These are phyloP conservation scores for Saccharomycopsis babjevae DNA, from an alignment of 805 yeast genomes.

Conservation along the genomic window DNA sequence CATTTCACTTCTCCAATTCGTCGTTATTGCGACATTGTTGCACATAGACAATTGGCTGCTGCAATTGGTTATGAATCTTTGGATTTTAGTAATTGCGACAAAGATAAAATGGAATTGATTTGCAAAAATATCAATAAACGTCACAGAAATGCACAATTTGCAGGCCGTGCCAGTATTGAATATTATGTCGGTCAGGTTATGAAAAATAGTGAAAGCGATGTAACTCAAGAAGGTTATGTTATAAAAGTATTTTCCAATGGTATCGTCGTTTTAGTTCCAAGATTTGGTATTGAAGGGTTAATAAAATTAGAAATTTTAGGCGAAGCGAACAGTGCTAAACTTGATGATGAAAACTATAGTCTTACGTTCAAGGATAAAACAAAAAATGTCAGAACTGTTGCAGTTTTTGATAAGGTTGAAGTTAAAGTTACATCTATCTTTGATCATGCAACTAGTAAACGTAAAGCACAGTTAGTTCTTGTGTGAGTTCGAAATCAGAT, in stretches of 20 bases:
- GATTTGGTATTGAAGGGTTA: constrained; percentile 91
- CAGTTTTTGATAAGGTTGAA: constrained; percentile 75
- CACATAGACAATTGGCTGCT: constrained; percentile 96
- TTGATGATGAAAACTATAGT: constrained; percentile 70
- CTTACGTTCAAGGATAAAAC: constrained; percentile 42
- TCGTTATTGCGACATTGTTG: constrained; percentile 95
- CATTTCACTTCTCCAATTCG: constrained; percentile 98
- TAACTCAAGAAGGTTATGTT: constrained; percentile 65
- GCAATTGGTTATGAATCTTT: constrained; percentile 89
- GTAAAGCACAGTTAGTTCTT: constrained; percentile 72
- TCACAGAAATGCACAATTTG: constrained; percentile 97
- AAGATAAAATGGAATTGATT: constrained; percentile 77
- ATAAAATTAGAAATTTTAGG: constrained; percentile 72
- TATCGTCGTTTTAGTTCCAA: constrained; percentile 87
- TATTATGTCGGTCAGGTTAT: constrained; percentile 97
- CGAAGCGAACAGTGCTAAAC: constrained; percentile 50
- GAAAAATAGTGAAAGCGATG: constrained; percentile 69
- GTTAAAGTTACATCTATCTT: constrained; percentile 75
- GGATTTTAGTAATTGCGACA: constrained; percentile 76
- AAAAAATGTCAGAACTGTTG: constrained; percentile 39
- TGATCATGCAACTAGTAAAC: constrained; percentile 84
- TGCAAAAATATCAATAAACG: constrained; percentile 85
- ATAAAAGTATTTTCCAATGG: constrained; percentile 92
- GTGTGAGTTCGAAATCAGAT: background rate
- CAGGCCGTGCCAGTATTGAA: constrained; percentile 96